These are phyloP conservation scores for Geotrichum aggregatum DNA, from an alignment of 1,139 yeast species.

Conservation along the genomic window DNA sequence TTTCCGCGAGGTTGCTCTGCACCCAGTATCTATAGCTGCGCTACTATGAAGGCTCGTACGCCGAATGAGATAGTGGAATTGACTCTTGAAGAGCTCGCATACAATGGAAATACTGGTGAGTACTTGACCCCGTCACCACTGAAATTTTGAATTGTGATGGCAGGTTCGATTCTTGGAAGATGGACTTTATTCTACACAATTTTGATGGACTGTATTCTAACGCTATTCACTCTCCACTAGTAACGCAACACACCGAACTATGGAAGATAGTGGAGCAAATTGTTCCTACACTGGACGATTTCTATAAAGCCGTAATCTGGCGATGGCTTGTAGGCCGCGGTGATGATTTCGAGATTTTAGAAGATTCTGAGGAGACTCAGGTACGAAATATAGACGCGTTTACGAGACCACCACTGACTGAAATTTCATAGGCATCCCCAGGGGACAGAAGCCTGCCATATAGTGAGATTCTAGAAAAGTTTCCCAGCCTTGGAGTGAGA, in stretches of 20 bases:
- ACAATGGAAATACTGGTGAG: slow-evolving; percentile 38
- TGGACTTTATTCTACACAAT: slow-evolving; percentile 7
- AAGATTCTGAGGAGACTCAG: slow-evolving; percentile 18
- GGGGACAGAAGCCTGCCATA: slow-evolving; percentile 23
- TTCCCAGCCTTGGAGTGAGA: slow-evolving; percentile 29
- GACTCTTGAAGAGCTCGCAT: slow-evolving; percentile 35
- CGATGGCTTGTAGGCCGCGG: slow-evolving; percentile 31
- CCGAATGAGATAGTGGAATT: slow-evolving; percentile 35
- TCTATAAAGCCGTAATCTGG: slow-evolving; percentile 32
- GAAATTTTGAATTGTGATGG: slow-evolving; percentile 1
- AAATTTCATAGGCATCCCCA: slow-evolving; percentile 7
- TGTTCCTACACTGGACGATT: slow-evolving; percentile 30
- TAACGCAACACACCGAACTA: slow-evolving; percentile 32
- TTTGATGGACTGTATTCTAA: slow-evolving; percentile 5
- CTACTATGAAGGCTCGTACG: slow-evolving; percentile 23
- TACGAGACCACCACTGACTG: neutral
- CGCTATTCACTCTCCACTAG: slow-evolving; percentile 23
- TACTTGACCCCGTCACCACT: slow-evolving; percentile 1
- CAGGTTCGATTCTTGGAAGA: slow-evolving; percentile 18
- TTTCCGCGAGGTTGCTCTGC: neutral
- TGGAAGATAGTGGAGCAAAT: slow-evolving; percentile 31
- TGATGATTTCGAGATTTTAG: slow-evolving; percentile 28
- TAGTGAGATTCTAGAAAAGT: slow-evolving; percentile 22
- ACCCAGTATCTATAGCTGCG: too few relatives aligned
- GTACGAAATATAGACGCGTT: neutral